Conservation (phyloP, 1,284 basidiomycete species). For the Boletellus sp. region DNA sequence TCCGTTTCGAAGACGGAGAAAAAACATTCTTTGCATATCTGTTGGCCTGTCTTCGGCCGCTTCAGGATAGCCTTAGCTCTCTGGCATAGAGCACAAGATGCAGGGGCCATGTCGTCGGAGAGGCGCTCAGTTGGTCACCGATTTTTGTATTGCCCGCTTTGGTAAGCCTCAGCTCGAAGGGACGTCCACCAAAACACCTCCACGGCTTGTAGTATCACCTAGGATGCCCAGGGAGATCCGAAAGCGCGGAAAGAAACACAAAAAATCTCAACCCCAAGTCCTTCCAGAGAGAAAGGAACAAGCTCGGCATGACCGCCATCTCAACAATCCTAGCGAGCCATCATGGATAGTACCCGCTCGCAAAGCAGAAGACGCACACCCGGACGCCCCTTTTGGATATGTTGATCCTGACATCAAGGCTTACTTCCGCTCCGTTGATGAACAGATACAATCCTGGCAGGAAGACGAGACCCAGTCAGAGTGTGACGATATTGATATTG, state of each 20-base stretch:
- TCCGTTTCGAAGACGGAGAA: constrained; percentile 98
- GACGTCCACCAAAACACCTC: too few relatives aligned
- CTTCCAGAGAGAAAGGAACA: constrained; percentile 14
- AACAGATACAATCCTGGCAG: constrained; percentile 85
- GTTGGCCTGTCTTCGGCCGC: constrained; percentile 95
- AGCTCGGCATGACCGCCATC: constrained; percentile 15
- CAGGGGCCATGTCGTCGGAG: constrained; percentile 55
- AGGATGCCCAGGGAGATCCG: constrained; percentile 68
- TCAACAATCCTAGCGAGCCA: constrained; percentile 36
- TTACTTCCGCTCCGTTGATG: constrained; percentile 85
- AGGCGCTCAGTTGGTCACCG: too few relatives aligned
- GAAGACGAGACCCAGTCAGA: constrained; percentile 37
- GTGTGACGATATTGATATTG: constrained; percentile 47
- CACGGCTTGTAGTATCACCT: too few relatives aligned
- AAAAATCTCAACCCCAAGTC: constrained; percentile 41
- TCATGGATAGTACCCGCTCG: constrained; percentile 63
- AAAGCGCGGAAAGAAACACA: constrained; percentile 75
- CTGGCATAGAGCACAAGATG: constrained; percentile 72
- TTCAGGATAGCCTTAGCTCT: constrained; percentile 84
- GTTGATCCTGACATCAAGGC: constrained; percentile 87
- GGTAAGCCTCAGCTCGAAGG: too few relatives aligned
- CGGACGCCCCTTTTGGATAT: constrained; percentile 82
- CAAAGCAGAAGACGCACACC: constrained; percentile 41
- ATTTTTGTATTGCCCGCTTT: too few relatives aligned
- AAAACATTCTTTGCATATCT: constrained; percentile 94